phyloP scores from a whole-genome alignment of 2,329 filamentous ascomycete species.

The Aspergillus fumigatiaffinis region DNA sequence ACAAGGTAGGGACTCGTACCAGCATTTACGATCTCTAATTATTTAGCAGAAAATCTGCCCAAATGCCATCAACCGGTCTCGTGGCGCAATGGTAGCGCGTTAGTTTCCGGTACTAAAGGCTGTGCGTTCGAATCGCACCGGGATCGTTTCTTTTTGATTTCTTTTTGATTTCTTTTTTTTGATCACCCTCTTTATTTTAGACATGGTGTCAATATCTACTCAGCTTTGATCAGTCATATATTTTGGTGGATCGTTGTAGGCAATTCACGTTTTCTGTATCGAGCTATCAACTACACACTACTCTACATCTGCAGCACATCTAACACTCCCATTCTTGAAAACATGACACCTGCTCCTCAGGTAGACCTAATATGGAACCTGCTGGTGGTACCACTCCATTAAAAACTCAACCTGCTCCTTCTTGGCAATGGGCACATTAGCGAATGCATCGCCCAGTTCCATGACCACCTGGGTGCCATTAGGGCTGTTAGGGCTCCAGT shows the following conservation, averaged over 20 bases:
- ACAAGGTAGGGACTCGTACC: too few relatives aligned
- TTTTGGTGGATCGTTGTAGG: too few relatives aligned
- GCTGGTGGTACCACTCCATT: constrained; percentile 21
- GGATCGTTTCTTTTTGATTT: constrained; percentile 15
- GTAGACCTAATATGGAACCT: not conserved
- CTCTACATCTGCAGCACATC: not conserved
- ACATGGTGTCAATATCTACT: too few relatives aligned
- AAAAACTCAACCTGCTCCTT: constrained; percentile 15
- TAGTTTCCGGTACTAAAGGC: constrained; percentile 37
- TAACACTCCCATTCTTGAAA: too few relatives aligned
- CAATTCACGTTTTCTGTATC: too few relatives aligned
- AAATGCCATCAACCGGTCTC: constrained; percentile 12
- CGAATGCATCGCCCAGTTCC: constrained; percentile 19
- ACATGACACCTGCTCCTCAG: too few relatives aligned
- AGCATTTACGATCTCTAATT: too few relatives aligned
- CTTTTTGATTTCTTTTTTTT: too few relatives aligned
- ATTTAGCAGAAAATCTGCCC: not conserved
- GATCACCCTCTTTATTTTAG: too few relatives aligned
- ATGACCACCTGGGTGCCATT: constrained; percentile 19
- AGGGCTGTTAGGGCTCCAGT: constrained; percentile 18
- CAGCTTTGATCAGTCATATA: too few relatives aligned
- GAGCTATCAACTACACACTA: too few relatives aligned
- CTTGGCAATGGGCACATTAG: constrained; percentile 18
- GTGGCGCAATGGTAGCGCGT: constrained; percentile 38
- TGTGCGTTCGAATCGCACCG: constrained; percentile 35